Conservation (phyloP, 2,329 filamentous ascomycete species). For the Pseudocercospora eumusae region DNA sequence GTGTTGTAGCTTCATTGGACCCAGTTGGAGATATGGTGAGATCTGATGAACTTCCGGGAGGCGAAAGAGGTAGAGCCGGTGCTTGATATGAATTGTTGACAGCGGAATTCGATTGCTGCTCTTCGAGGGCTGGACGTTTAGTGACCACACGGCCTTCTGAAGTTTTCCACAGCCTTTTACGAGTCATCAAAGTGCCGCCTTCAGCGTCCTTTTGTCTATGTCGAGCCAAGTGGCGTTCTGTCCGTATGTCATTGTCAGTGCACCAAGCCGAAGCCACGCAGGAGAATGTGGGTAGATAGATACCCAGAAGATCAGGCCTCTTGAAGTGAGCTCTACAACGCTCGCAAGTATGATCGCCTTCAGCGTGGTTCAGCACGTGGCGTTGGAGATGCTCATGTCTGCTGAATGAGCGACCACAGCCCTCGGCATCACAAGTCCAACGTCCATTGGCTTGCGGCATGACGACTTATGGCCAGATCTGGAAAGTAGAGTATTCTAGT, state of each 20-base stretch:
- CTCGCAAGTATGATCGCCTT: constrained; percentile 57
- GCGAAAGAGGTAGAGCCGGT: constrained; percentile 18
- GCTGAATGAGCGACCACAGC: constrained; percentile 58
- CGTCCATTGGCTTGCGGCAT: constrained; percentile 25
- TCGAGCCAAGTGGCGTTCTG: constrained; percentile 60
- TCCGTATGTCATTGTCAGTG: constrained; percentile 24
- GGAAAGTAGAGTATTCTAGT: too few species aligned
- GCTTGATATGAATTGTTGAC: neutral
- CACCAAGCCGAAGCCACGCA: neutral
- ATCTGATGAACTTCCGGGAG: constrained; percentile 21
- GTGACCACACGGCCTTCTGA: constrained; percentile 56
- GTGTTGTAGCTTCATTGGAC: constrained; percentile 3
- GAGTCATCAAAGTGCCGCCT: constrained; percentile 57
- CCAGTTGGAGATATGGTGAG: constrained; percentile 26
- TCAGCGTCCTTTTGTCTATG: constrained; percentile 58
- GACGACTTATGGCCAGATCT: constrained; percentile 5
- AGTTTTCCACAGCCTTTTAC: constrained; percentile 60
- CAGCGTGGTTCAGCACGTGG: constrained; percentile 60
- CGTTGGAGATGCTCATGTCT: constrained; percentile 61
- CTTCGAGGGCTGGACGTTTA: constrained; percentile 38
- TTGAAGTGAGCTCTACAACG: constrained; percentile 64
- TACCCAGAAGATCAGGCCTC: constrained; percentile 60
- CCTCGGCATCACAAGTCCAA: constrained; percentile 46
- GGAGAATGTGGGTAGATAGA: constrained; percentile 25
- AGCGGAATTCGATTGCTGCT: neutral